phyloP scores from a whole-genome alignment of 1,139 yeast genomes.

The Geotrichum bryndzae region DNA sequence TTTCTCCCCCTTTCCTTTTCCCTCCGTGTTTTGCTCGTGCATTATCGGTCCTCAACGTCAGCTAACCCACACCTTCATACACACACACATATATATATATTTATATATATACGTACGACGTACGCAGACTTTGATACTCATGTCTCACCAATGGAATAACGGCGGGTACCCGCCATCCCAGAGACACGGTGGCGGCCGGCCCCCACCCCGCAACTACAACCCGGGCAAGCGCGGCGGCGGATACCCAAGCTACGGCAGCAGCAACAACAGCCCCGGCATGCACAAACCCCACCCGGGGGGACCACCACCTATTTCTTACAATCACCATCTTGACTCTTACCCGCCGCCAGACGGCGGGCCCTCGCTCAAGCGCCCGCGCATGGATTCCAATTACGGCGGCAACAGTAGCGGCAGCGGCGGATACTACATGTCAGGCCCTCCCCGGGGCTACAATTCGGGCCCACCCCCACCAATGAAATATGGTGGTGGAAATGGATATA shows the following conservation, averaged over 20 bases:
- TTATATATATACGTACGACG: background rate
- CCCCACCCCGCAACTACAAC: background rate
- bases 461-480: background rate
- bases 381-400: slow-evolving; percentile 6
- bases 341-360: slow-evolving; percentile 11
- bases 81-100: background rate
- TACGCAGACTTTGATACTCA: background rate
- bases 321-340: slow-evolving; percentile 2
- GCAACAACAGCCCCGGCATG: background rate
- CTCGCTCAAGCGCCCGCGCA: slow-evolving; percentile 13
- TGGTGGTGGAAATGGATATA: background rate
- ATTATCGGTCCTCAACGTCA: background rate
- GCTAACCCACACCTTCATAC: background rate
- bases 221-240: background rate
- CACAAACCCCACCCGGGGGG: background rate
- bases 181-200: background rate
- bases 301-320: background rate
- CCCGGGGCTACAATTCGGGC: background rate
- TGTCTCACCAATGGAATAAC: slow-evolving; percentile 10
- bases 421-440: background rate
- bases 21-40: background rate
- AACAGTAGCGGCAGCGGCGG: background rate
- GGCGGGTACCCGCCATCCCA: background rate
- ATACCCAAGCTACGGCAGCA: background rate
- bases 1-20: too few relatives aligned